Percentiles rank a stretch among this genome's conserved stretches.
These are phyloP conservation scores for Lactarius sanguifluus DNA, from an alignment of 768 basidiomycete genomes.

Conservation along the genomic window DNA sequence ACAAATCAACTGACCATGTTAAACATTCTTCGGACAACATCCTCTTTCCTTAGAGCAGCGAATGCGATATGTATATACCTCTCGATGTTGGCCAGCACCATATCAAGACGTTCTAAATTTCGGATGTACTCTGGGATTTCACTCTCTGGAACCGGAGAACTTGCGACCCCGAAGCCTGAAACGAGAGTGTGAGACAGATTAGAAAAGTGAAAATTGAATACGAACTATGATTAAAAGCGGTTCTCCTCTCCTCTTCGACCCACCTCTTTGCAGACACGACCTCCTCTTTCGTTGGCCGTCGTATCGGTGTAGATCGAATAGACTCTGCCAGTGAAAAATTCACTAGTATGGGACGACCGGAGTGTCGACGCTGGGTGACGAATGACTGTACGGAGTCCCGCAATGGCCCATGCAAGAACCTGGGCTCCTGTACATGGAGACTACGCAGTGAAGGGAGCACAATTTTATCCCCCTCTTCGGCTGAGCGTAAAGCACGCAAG, in stretches of 20 bases:
- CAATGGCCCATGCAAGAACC: background rate
- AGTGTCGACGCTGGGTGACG: background rate
- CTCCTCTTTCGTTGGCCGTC: conserved; percentile 3
- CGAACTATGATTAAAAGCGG: conserved; percentile 7
- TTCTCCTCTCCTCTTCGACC: conserved; percentile 17
- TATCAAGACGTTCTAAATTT: conserved; percentile 23
- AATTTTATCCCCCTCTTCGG: background rate
- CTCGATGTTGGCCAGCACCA: conserved; percentile 15
- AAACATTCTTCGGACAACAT: conserved; percentile 13
- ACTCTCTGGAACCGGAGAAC: conserved; percentile 1
- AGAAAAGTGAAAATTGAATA: background rate
- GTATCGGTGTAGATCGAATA: conserved; percentile 9
- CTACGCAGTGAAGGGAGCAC: background rate
- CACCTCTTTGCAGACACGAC: background rate
- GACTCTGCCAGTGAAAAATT: too few species aligned
- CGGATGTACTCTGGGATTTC: conserved; percentile 23
- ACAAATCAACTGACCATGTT: conserved; percentile 12
- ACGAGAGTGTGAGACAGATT: background rate
- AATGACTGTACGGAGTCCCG: background rate
- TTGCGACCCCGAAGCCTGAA: conserved; percentile 3
- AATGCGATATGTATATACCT: conserved; percentile 15
- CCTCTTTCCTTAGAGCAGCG: conserved; percentile 11
- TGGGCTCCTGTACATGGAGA: background rate
- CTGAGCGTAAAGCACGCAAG: too few species aligned
- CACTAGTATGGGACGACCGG: background rate